These are phyloP conservation scores for Acacia crassicarpa DNA, from an alignment of 306 rosid genomes.

Conservation along the genomic window DNA sequence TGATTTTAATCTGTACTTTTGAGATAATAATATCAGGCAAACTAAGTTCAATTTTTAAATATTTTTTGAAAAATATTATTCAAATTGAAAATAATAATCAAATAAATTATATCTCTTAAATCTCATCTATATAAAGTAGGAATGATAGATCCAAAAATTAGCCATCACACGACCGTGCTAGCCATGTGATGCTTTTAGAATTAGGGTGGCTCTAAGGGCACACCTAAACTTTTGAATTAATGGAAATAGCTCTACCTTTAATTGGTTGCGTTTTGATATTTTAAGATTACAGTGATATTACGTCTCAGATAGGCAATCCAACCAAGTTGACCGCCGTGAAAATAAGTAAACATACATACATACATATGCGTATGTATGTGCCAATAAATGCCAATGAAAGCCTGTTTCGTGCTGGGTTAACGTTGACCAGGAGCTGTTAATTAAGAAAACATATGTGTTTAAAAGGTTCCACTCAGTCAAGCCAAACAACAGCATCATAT, in stretches of 20 bases:
- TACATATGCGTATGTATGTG: no score
- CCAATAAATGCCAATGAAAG: no score
- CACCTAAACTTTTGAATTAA: background rate
- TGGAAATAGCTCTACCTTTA: background rate
- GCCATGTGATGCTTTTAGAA: background rate
- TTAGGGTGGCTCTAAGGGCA: background rate
- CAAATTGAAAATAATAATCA: background rate
- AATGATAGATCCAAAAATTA: background rate
- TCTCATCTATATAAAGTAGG: background rate
- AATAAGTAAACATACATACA: no score
- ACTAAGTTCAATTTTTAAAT: background rate
- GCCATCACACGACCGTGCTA: background rate
- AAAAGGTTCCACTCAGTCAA: no score
- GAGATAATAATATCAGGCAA: background rate
- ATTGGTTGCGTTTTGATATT: background rate
- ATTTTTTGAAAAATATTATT: no score
- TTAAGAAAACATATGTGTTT: no score
- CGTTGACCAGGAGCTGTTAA: no score
- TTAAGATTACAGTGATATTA: background rate
- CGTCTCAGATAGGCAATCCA: background rate
- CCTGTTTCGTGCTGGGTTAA: no score
- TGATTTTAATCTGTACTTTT: background rate
- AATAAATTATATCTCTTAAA: background rate
- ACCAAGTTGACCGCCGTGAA: background rate
- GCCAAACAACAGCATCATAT: no score